Conservation (phyloP, 371 early-diverging fungal species). For the Mortierella sp. region DNA sequence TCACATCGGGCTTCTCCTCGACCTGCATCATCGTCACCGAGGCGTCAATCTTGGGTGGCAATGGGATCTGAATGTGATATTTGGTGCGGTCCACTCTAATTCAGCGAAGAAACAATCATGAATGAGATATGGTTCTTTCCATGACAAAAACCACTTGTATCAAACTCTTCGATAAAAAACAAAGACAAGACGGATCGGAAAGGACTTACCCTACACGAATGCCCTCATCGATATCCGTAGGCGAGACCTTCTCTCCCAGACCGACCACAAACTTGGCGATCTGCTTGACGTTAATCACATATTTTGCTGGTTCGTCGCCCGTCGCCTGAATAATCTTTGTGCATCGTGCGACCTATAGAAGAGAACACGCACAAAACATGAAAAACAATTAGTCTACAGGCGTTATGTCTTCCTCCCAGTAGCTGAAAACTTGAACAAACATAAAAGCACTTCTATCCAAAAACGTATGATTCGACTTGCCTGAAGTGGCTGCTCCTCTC, state of each 20-base stretch:
- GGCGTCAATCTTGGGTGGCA: conserved; percentile 99
- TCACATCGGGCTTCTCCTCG: conserved; percentile 99
- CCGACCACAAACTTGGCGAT: conserved; percentile 99
- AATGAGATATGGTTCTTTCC: neutral
- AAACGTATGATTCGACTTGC: conserved; percentile 53
- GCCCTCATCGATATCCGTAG: conserved; percentile 99
- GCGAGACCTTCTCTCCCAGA: conserved; percentile 95
- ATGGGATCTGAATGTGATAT: conserved; percentile 99
- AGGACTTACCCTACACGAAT: conserved; percentile 96
- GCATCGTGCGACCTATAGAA: conserved; percentile 90
- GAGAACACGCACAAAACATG: neutral
- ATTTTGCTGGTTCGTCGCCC: conserved; percentile 88
- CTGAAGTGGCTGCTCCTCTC: conserved; percentile 98
- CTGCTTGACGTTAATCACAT: conserved; percentile 99
- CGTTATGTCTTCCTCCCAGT: neutral
- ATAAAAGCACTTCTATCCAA: neutral
- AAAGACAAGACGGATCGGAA: neutral
- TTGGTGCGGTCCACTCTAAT: conserved; percentile 98
- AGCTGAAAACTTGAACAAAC: neutral
- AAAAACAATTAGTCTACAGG: neutral
- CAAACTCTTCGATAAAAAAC: neutral
- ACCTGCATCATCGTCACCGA: conserved; percentile 99
- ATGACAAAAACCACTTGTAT: neutral
- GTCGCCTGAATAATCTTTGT: conserved; percentile 95
- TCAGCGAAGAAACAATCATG: neutral